Evolutionary conservation across 1,284 basidiomycete species (phyloP), one percentile per base, ranked within the genome.

Genomic region (Melampsora larici-populina): DNA sequence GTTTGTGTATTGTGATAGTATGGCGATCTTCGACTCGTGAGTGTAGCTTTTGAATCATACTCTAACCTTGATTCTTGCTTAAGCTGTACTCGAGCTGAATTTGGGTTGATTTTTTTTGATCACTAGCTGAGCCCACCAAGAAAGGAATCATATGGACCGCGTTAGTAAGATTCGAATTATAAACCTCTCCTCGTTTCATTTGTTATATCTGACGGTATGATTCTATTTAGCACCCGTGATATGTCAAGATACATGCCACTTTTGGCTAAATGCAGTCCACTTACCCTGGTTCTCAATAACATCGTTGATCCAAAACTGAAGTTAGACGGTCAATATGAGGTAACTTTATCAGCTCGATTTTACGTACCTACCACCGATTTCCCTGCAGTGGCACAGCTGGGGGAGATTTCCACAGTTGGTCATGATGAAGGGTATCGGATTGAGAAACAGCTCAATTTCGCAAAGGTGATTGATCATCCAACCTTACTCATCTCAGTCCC

Each of bases 81-180:
- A 6, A 9, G 13, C 13, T 43, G 6, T 43, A 43, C 40, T 43
- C 40, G 40, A 13, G 40, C 13, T 43, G 40, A 43, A 43, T 43
- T 43, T 43, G 40, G 40, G 40, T 43, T 58, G 55, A 8, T 4
- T n/a, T 21, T 62, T n/a, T n/a, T 1, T 26, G n/a, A 48, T 43
- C 26, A 40, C 33, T 31, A 76, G 75, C 75, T 24, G 75, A 78
- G 24, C 75, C 75, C 33, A 78, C 60, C 3, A 31, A 49, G 29
- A 70, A 36, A 48, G 75, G 75, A 17, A 55, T 78, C 13, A 65
- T 78, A 51, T 78, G 75, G 75, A 78, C 75, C 7, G 75, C 65
- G 68, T 78, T 17, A 70, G 68, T 21, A 33, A 29, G 5, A 31
- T 18, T n/a, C 13, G 5, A 58, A 1, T 58, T n/a, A 58, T 11